Conservation (phyloP, 768 basidiomycete genomes). For the Dioszegia crocea region DNA sequence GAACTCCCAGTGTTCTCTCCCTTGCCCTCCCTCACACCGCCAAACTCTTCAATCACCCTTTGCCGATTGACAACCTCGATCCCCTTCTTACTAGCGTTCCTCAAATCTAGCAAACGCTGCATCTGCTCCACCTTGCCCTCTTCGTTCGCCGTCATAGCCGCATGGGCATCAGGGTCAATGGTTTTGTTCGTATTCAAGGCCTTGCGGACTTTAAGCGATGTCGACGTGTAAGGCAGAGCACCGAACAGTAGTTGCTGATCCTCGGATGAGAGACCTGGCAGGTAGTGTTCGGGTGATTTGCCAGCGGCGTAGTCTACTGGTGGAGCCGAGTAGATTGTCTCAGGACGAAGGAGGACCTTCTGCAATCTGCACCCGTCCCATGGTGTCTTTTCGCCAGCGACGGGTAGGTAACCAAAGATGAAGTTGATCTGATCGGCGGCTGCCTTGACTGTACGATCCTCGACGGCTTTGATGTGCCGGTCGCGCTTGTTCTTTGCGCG, state of each 20-base stretch:
- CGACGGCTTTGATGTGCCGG: not conserved
- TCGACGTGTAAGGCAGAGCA: slow-evolving; percentile 60
- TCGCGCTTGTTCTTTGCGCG: slow-evolving; percentile 4
- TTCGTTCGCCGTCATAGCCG: slow-evolving; percentile 15
- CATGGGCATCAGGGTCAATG: not conserved
- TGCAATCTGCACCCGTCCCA: slow-evolving; percentile 36
- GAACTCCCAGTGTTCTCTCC: slow-evolving; percentile 67
- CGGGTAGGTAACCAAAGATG: slow-evolving; percentile 64
- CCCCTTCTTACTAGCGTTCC: slow-evolving; percentile 82
- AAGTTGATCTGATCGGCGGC: slow-evolving; percentile 53
- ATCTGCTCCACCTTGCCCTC: slow-evolving; percentile 52
- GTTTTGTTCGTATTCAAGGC: not conserved
- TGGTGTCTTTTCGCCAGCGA: slow-evolving; percentile 9
- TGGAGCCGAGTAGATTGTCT: slow-evolving; percentile 21
- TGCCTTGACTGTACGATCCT: not conserved
- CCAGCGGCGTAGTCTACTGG: slow-evolving; percentile 26
- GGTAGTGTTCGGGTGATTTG: slow-evolving; percentile 20
- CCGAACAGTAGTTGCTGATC: slow-evolving; percentile 62
- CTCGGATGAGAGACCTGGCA: slow-evolving; percentile 49
- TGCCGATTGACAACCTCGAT: slow-evolving; percentile 80
- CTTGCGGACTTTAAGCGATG: slow-evolving; percentile 53
- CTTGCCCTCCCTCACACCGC: slow-evolving; percentile 55
- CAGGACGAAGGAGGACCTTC: slow-evolving; percentile 28
- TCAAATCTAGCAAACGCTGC: slow-evolving; percentile 70
- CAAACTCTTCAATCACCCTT: slow-evolving; percentile 75